Base-by-base conservation (phyloP, 2,329 filamentous ascomycete species). In the Colletotrichum spaethianum region DNA sequence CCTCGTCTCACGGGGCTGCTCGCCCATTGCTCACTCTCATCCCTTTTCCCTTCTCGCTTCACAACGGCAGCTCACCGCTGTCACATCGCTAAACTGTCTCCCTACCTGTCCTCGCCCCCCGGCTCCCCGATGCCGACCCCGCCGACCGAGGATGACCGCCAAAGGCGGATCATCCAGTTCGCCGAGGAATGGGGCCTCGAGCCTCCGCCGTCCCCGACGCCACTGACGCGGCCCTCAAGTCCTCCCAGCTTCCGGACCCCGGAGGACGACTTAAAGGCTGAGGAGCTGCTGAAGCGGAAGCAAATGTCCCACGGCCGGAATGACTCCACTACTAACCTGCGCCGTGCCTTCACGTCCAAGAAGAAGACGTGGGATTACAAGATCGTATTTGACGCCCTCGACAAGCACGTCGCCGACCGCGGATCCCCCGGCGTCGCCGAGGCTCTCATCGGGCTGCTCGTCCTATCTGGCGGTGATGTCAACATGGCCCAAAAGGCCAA, bases 351-450 rank as follows among this genome's bases (percentile, higher is more conserved):
- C 72, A 83, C 81, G 1, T 85, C 83, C 72, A 86, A 84, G 72
- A 86, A 82, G 75, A 89, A 89, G 76, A 77, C 82, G 52, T 89
- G 86, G 84, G 86, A 89, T 36, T 82, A 87, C 14, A 84, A 82
- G 53, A 85, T 90, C 73, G 83, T 90, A 26, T 86, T 89, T 61
- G 85, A 86, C 60, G 85, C 85, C 18, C 81, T 91, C 63, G 80
- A 85, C 57, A 80, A 81, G 52, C 87, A 88, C 75, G 82, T 90
- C 67, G 79, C 82, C 44, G 86, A 84, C 57, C 80, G 79, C 20
- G 88, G 88, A 16, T 84, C 87, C 0, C 84, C 88, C 0, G 88
- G 86, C 11, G 85, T 90, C 5, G 88, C 87, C n/a, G 87, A 90
- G 75, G 86, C 86, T 0, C 82, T 91, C 31, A 84, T 90, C 38